A percentile compares a stretch with the other conserved stretches of the same genome.
Conservation (phyloP, 306 rosid species). For the Citrullus colocynthis region DNA sequence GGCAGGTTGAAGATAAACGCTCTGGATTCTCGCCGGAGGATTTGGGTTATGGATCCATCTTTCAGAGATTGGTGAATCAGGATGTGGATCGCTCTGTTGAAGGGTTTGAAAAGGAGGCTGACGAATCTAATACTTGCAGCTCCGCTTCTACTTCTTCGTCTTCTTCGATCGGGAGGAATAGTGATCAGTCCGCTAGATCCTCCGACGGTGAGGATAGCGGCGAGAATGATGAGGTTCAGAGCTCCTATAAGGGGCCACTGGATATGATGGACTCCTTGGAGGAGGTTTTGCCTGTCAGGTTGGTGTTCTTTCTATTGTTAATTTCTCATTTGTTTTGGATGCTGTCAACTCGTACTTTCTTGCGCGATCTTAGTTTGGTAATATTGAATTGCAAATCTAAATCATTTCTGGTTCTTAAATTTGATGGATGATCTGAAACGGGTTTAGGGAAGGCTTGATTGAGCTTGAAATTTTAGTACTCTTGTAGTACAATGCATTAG, state of each 20-base stretch:
- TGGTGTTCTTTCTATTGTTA: neutral
- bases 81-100: conserved; percentile 1
- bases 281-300: conserved; percentile 73
- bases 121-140: conserved; percentile 28
- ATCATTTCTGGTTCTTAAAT: neutral
- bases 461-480: neutral
- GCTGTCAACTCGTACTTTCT: neutral
- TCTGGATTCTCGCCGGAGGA: conserved; percentile 7
- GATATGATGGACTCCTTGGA: conserved; percentile 66
- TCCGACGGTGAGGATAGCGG: conserved; percentile 28
- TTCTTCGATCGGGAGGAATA: conserved; percentile 83
- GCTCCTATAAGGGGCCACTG: conserved; percentile 46
- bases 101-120: neutral
- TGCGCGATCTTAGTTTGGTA: neutral
- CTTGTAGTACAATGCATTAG: neutral
- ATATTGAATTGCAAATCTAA: neutral
- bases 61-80: conserved; percentile 20
- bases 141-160: conserved; percentile 37
- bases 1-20: conserved; percentile 19
- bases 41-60: conserved; percentile 16
- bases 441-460: neutral
- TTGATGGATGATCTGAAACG: neutral
- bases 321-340: neutral
- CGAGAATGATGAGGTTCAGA: conserved; percentile 68
- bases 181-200: conserved; percentile 46